Base-by-base conservation (phyloP, 1,284 basidiomycete genomes). In the Schizophyllum amplum region DNA sequence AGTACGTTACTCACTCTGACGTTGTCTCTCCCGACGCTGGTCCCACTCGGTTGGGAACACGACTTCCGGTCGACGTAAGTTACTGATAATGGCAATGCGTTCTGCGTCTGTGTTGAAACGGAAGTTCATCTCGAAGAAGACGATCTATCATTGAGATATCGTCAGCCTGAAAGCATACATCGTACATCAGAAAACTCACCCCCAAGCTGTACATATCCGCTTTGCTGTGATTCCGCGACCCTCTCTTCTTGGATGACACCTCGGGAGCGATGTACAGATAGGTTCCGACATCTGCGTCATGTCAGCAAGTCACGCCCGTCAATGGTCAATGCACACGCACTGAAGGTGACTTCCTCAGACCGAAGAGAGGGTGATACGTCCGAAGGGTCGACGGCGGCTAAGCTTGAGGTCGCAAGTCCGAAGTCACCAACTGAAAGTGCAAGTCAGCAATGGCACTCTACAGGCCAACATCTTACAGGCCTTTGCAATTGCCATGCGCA, bases 41-140 rank as follows among this genome's bases (percentile, higher is more conserved):
- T 84, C 80, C 94, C 95, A 98, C 1, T 75, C 76, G 1, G 69
- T 57, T 1, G 94, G 94, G 65, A 98, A 93, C 47, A 79, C 75
- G 46, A 96, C 82, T 4, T 79, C 73, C 0, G 85, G 84, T 60
- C 82, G 84, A 11, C 94, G 77, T 33, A 97, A 69, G 53, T 86
- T 84, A 60, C 89, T 87, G 5, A 98, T 79, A 17, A 95, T 90
- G 2, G 81, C 81, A 50, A 92, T 89, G 15, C 95, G 84, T 68
- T 98, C 95, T 55, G 92, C 83, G 1, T 84, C 86, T 0, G 95
- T 98, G n/a, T 81, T 78, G 72, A 97, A 96, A 21, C 70, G 65
- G 74, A 89, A 93, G 68, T 94, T 94, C 94, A 98, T 97, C 75
- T 98, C 95, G 67, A 98, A 98, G 72, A 98, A 96, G 24, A 98